Conservation (phyloP, 176 grass and related monocot genomes). For the Saccharum officinarum region DNA sequence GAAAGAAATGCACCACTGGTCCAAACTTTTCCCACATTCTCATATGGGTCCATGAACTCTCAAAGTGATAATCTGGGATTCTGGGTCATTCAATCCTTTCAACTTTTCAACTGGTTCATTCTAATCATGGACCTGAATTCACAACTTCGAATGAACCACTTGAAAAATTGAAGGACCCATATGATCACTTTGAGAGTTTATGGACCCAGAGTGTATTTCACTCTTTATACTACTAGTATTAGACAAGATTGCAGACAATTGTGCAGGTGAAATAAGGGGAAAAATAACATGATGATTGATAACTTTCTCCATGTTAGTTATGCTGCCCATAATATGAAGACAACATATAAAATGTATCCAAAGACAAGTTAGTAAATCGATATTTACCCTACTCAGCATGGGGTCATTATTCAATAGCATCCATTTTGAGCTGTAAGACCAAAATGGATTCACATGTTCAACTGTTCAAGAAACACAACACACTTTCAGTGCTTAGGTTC, state of each 20-base stretch:
- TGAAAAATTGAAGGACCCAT: too few relatives aligned
- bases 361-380: neutral
- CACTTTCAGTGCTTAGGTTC: neutral
- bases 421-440: constrained; percentile 3
- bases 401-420: neutral
- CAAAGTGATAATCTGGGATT: too few relatives aligned
- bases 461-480: neutral
- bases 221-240: neutral
- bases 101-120: neutral
- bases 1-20: neutral
- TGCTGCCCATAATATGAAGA: neutral
- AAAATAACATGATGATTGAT: neutral
- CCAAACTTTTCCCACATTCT: neutral
- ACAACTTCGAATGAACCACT: neutral
- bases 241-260: neutral
- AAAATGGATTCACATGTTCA: neutral
- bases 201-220: too few relatives aligned
- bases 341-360: neutral
- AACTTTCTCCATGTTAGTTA: neutral
- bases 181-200: too few relatives aligned
- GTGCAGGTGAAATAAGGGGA: neutral
- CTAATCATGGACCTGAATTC: neutral
- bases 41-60: too few relatives aligned
- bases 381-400: neutral
- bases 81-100: neutral